A percentile compares a stretch with the other conserved stretches of the same genome.
These are phyloP conservation scores for Oryza rufipogon DNA, from an alignment of 176 grass and related monocot genomes.

Conservation along the genomic window DNA sequence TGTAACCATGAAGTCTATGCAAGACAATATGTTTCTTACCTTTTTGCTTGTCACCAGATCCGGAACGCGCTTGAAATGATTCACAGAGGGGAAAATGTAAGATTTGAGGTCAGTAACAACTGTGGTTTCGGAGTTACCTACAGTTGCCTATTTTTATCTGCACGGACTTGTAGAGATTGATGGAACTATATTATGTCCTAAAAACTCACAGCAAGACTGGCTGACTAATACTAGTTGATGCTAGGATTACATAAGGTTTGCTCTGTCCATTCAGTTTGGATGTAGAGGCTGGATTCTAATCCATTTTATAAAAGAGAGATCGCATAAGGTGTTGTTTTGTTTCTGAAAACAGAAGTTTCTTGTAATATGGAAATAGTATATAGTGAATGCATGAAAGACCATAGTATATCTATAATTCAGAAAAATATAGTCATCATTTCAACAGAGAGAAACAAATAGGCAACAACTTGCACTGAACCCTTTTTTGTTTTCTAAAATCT, in stretches of 20 bases:
- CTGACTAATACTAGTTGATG: slow-evolving; percentile 17
- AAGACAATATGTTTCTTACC: slow-evolving; percentile 19
- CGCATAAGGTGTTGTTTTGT: neutral
- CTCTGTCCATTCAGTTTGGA: too few species aligned
- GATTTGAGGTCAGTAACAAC: slow-evolving; percentile 56
- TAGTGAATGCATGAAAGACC: neutral
- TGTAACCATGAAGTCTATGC: neutral
- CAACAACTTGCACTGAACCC: neutral
- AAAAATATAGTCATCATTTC: neutral
- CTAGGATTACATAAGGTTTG: neutral
- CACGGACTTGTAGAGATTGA: neutral
- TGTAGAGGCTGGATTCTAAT: too few species aligned
- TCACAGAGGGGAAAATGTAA: slow-evolving; percentile 55
- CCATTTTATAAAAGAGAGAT: neutral
- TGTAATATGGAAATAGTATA: neutral
- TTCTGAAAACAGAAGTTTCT: neutral
- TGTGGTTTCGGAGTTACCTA: neutral
- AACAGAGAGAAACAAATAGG: neutral
- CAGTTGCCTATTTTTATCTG: neutral
- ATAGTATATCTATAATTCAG: neutral
- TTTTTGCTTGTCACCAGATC: slow-evolving; percentile 46
- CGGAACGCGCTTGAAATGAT: slow-evolving; percentile 63
- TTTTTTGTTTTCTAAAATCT: neutral
- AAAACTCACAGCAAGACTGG: neutral
- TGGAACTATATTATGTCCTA: neutral